Conservation (phyloP, 345 rosid genomes). For the Citrus glauca region DNA sequence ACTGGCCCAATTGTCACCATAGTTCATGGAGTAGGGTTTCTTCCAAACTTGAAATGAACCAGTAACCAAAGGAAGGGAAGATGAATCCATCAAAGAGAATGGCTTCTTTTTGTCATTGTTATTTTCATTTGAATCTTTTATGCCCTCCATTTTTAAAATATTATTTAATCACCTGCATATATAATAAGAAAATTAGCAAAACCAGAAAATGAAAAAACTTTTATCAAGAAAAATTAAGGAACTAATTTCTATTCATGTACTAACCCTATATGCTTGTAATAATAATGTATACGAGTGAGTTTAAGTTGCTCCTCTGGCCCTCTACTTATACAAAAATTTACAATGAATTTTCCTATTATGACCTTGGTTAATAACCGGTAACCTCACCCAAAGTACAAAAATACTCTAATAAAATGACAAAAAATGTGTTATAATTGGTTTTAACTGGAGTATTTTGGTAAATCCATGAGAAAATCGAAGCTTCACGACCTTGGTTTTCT, state of each 20-base stretch:
- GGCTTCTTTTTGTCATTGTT: background rate
- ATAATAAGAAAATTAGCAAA: background rate
- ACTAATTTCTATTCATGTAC: background rate
- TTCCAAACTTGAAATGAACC: constrained; percentile 6
- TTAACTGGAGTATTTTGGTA: background rate
- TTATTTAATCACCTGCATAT: background rate
- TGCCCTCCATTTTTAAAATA: background rate
- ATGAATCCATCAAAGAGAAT: background rate
- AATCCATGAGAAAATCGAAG: background rate
- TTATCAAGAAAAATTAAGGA: background rate
- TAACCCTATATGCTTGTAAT: background rate
- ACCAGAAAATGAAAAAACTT: background rate
- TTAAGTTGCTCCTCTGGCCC: constrained; percentile 1
- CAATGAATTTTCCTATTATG: background rate
- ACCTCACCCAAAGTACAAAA: background rate
- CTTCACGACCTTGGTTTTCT: background rate
- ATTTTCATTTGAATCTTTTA: background rate
- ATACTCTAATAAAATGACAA: background rate
- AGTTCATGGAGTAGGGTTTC: constrained; percentile 13
- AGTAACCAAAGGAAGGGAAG: background rate
- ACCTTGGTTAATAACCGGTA: background rate
- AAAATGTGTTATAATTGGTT: background rate
- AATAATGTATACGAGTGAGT: background rate
- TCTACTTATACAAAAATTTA: constrained; percentile 3
- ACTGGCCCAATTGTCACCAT: background rate